Evolutionary conservation across 1,284 basidiomycete genomes (phyloP), one percentile per base, ranked within the genome.

Genomic region (Irpex sp.): DNA sequence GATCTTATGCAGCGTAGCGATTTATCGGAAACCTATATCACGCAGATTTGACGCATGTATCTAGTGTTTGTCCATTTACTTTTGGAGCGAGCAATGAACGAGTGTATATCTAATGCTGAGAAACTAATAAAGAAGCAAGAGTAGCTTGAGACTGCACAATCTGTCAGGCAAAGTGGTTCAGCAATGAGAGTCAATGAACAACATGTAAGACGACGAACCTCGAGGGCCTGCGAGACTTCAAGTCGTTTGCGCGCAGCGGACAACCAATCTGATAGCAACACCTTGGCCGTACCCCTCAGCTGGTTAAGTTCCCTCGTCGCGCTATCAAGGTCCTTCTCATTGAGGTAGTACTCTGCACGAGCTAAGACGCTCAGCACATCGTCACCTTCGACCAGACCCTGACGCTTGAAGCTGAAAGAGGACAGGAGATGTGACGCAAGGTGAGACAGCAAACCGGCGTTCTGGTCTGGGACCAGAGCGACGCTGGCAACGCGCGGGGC

Each of bases 301-400:
- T 93, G 90, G 77, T 99, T 99, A 53, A 98, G 79, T 78, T 98
- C 95, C 61, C 97, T 81, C 39, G 95, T 81, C 11, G 97, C 97
- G 66, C 84, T 87, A 70, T 98, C 96, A 67, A 99, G 79, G 73
- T 98, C 93, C 81, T 97, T 95, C 78, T 95, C 91, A 66, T 91
- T 90, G 71, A 99, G 77, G 72, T 92, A 87, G 76, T 92, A 89
- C 77, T 97, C 94, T n/a, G 95, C 95, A 60, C 97, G 80, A 2
- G 95, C 89, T 49, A 99, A 75, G 56, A 94, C 88, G 70, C 92
- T 93, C 62, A 94, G 80, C 33, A 96, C 92, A 74, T 98, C 97
- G 58, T 86, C 78, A 11, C 95, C 95, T 51, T 87, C 79, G 2
- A 91, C 86, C 19, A 92, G 76, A 3, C 92, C 90, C 61, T 89